Evolutionary conservation across 1,284 basidiomycete genomes (phyloP).

Genomic region (Boletellus deceptivus): DNA sequence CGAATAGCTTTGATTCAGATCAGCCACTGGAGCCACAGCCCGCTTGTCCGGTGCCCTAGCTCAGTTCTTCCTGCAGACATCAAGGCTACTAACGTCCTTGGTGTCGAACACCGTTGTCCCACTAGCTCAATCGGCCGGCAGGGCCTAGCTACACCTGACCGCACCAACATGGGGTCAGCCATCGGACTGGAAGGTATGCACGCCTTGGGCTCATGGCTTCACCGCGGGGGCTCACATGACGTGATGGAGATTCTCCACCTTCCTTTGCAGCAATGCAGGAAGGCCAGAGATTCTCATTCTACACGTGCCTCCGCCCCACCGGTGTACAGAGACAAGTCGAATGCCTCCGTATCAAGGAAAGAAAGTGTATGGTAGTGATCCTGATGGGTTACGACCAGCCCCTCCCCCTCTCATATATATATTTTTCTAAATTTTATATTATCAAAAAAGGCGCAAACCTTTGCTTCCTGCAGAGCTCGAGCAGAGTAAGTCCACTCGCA

Average conservation of each 20-base stretch:
- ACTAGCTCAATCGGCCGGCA: not conserved
- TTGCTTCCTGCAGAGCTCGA: not conserved
- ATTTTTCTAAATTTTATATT: too few relatives aligned
- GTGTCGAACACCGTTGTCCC: not conserved
- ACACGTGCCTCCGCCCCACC: slow-evolving; percentile 17
- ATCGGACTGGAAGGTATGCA: slow-evolving; percentile 8
- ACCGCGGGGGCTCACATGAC: slow-evolving; percentile 17
- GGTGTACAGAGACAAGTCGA: slow-evolving; percentile 8
- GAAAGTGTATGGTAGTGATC: not conserved
- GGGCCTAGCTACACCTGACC: not conserved
- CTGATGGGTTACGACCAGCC: not conserved
- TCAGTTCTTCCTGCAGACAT: not conserved
- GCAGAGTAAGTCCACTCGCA: not conserved
- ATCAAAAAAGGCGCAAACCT: not conserved
- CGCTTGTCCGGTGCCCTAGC: not conserved
- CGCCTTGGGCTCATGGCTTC: slow-evolving; percentile 16
- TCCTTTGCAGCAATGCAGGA: slow-evolving; percentile 24
- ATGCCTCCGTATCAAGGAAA: slow-evolving; percentile 2
- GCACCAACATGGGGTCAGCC: not conserved
- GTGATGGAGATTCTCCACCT: slow-evolving; percentile 29
- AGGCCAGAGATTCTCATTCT: slow-evolving; percentile 17
- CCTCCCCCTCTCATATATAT: not conserved
- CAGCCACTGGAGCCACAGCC: slow-evolving; percentile 14
- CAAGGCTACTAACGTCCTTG: not conserved
- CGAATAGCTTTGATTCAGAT: slow-evolving; percentile 18